phyloP scores from a whole-genome alignment of 208 protist genomes.

The Balamuthia mandrillaris region DNA sequence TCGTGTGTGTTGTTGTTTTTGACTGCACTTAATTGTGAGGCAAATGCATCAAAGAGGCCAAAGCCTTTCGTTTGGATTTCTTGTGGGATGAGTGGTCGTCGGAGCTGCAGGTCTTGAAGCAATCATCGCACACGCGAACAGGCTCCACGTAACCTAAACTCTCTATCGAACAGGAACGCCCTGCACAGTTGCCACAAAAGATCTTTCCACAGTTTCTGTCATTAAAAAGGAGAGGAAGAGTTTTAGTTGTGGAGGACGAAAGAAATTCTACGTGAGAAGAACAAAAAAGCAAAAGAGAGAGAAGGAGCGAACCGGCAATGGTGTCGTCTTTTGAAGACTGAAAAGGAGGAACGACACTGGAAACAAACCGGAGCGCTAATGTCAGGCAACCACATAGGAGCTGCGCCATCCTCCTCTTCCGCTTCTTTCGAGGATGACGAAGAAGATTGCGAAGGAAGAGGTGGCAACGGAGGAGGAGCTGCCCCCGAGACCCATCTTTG shows the following conservation, averaged over 20 bases:
- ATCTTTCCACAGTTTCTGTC: background rate
- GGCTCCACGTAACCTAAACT: background rate
- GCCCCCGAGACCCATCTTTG: too few species aligned
- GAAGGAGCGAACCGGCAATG: background rate
- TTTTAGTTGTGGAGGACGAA: too few species aligned
- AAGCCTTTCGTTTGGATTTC: too few species aligned
- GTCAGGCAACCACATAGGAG: background rate
- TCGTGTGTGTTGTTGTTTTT: too few species aligned
- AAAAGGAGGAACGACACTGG: background rate
- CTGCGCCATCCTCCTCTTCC: too few species aligned
- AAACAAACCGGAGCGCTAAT: background rate
- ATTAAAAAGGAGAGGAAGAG: background rate
- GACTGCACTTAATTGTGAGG: too few species aligned
- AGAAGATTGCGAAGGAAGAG: background rate
- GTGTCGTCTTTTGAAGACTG: constrained; percentile 3
- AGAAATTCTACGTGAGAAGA: too few species aligned
- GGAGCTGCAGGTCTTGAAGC: background rate
- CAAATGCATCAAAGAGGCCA: too few species aligned
- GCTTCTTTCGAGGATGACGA: too few species aligned
- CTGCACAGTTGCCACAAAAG: background rate
- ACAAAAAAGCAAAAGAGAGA: background rate
- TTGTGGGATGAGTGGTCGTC: too few species aligned
- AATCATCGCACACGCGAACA: background rate
- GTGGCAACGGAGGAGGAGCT: background rate
- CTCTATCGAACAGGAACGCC: constrained; percentile 4